Evolutionary conservation across 352 stramenopile species (phyloP).

Genomic region (Globisporangium yorkense): DNA sequence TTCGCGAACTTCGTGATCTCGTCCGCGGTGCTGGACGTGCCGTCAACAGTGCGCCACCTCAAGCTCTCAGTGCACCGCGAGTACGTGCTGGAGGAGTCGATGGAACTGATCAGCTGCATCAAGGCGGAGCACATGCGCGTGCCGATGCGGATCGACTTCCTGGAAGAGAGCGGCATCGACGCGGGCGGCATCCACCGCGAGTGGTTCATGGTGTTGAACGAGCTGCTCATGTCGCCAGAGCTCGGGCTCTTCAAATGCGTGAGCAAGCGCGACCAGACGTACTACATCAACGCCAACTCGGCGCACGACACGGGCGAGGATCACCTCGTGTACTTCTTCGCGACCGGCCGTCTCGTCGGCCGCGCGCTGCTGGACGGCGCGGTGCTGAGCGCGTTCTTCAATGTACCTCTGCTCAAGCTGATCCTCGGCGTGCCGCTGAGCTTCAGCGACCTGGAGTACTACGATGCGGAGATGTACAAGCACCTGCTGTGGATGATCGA

Average conservation of each 20-base stretch:
- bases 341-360: slow-evolving; percentile 53
- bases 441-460: slow-evolving; percentile 54
- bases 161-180: slow-evolving; percentile 78
- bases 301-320: slow-evolving; percentile 40
- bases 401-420: slow-evolving; percentile 95
- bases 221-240: slow-evolving; percentile 38
- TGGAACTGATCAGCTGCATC: slow-evolving; percentile 54
- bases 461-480: slow-evolving; percentile 44
- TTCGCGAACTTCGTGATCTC: slow-evolving; percentile 43
- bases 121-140: slow-evolving; percentile 44
- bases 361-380: slow-evolving; percentile 81
- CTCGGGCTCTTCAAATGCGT: slow-evolving; percentile 48
- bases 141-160: slow-evolving; percentile 73
- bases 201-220: slow-evolving; percentile 83
- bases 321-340: slow-evolving; percentile 57
- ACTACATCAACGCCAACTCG: slow-evolving; percentile 60
- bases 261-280: slow-evolving; percentile 55
- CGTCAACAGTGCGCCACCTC: slow-evolving; percentile 34
- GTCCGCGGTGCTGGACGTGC: slow-evolving; percentile 29
- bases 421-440: slow-evolving; percentile 94
- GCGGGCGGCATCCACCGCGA: slow-evolving; percentile 82
- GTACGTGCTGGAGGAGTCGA: slow-evolving; percentile 57
- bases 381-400: slow-evolving; percentile 91
- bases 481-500: slow-evolving; percentile 43
- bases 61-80: slow-evolving; percentile 44